Evolutionary conservation across 106 monocot genomes (phyloP).

Genomic region (Triglochin maritima): DNA sequence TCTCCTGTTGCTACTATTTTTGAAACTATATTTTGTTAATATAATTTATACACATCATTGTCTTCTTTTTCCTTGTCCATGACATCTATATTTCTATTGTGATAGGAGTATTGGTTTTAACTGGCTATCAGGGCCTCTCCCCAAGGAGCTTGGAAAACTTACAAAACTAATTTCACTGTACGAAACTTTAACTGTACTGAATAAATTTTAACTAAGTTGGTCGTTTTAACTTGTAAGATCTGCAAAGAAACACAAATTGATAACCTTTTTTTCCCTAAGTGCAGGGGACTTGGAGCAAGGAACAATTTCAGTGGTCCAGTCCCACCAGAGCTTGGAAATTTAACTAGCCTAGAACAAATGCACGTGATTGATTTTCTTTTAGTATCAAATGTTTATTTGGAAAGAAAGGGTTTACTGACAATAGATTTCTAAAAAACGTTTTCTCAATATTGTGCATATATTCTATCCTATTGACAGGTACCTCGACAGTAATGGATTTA

Average conservation of each 20-base stretch:
- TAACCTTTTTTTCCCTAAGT: not conserved
- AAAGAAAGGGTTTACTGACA: too few species aligned
- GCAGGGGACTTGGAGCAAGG: conserved; percentile 13
- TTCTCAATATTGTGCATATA: too few species aligned
- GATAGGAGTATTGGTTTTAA: conserved; percentile 3
- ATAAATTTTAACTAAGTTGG: too few species aligned
- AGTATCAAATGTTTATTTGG: not conserved
- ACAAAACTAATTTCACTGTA: conserved; percentile 11
- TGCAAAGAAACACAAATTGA: not conserved
- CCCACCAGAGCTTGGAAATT: conserved; percentile 17
- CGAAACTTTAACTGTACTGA: not conserved
- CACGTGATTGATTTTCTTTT: not conserved
- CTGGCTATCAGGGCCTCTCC: not conserved
- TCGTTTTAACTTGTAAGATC: not conserved
- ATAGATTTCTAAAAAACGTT: too few species aligned
- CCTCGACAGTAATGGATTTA: conserved; percentile 16
- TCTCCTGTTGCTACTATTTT: not conserved
- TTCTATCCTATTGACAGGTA: conserved; percentile 5
- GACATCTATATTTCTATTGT: not conserved
- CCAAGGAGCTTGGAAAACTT: conserved; percentile 16
- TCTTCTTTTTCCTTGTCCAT: not conserved
- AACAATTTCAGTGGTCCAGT: conserved; percentile 17
- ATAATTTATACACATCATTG: not conserved
- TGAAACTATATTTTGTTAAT: not conserved
- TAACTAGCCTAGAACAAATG: conserved; percentile 16